Percentiles rank a stretch among this genome's conserved stretches.
Evolutionary conservation across 345 rosid genomes (phyloP).

Genomic region (Bretschneidera sinensis): DNA sequence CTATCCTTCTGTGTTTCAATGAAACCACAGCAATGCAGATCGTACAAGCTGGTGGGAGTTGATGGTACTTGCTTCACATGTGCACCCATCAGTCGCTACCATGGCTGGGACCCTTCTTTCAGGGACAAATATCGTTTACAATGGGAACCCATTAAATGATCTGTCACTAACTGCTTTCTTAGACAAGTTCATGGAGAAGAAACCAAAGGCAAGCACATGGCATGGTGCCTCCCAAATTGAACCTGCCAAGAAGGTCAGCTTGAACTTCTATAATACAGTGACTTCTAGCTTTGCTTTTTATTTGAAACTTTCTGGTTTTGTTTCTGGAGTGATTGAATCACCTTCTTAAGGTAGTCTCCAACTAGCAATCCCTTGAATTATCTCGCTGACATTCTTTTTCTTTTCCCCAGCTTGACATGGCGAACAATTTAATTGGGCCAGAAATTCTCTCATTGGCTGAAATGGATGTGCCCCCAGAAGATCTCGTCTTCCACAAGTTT

Average conservation of each 20-base stretch:
- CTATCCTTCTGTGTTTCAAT: constrained; percentile 8
- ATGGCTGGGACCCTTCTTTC: constrained; percentile 95
- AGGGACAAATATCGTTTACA: constrained; percentile 79
- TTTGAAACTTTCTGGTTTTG: background rate
- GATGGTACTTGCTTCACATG: constrained; percentile 77
- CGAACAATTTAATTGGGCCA: constrained; percentile 66
- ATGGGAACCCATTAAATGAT: constrained; percentile 83
- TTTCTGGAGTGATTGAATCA: background rate
- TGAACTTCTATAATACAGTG: constrained; percentile 1
- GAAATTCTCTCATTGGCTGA: constrained; percentile 86
- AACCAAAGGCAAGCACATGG: constrained; percentile 77
- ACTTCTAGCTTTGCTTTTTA: background rate
- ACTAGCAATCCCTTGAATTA: background rate
- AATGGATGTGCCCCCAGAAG: constrained; percentile 87
- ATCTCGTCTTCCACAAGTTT: constrained; percentile 89
- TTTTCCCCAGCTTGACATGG: constrained; percentile 65
- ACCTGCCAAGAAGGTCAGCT: constrained; percentile 82
- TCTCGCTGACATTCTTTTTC: background rate
- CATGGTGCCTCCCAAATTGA: constrained; percentile 98
- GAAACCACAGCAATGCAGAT: constrained; percentile 68
- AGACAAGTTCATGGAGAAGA: constrained; percentile 98
- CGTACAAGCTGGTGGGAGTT: constrained; percentile 93
- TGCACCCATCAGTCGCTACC: constrained; percentile 93
- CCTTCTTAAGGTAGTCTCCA: too few relatives aligned
- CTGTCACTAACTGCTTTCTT: constrained; percentile 75